These are phyloP conservation scores for Fusarium paranaense DNA, from an alignment of 2,329 filamentous ascomycete genomes.

Conservation along the genomic window DNA sequence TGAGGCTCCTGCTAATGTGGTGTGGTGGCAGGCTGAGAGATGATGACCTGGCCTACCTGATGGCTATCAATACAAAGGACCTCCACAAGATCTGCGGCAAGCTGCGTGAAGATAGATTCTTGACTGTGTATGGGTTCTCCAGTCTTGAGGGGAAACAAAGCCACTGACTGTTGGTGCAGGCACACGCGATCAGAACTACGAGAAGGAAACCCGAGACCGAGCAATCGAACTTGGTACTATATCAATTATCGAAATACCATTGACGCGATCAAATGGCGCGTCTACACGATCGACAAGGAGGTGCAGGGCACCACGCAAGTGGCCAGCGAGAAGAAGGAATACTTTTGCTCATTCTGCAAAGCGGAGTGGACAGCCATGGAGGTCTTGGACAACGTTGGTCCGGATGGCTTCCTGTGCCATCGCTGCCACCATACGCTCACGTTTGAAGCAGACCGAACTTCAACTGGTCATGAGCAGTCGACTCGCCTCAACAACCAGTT, in stretches of 20 bases:
- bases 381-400: slow-evolving; percentile 80
- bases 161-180: slow-evolving; percentile 66
- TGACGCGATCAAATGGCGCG: slow-evolving; percentile 95
- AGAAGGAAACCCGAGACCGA: slow-evolving; percentile 83
- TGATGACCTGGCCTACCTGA: slow-evolving; percentile 86
- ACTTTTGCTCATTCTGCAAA: slow-evolving; percentile 83
- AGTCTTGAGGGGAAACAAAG: not conserved
- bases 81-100: slow-evolving; percentile 89
- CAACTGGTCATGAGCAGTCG: slow-evolving; percentile 78
- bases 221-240: slow-evolving; percentile 94
- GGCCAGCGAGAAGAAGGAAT: slow-evolving; percentile 90
- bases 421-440: slow-evolving; percentile 76
- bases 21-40: slow-evolving; percentile 79
- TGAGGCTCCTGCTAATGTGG: slow-evolving; percentile 72
- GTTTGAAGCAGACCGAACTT: slow-evolving; percentile 74
- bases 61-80: slow-evolving; percentile 91
- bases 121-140: slow-evolving; percentile 74
- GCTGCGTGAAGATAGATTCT: slow-evolving; percentile 86
- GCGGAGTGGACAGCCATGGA: slow-evolving; percentile 92
- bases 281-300: slow-evolving; percentile 87
- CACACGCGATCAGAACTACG: slow-evolving; percentile 76
- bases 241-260: slow-evolving; percentile 95
- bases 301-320: slow-evolving; percentile 87
- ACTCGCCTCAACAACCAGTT: slow-evolving; percentile 83
- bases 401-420: slow-evolving; percentile 83